Base-by-base conservation (phyloP, 257 asterid species). In the Solanum corneliomulleri region DNA sequence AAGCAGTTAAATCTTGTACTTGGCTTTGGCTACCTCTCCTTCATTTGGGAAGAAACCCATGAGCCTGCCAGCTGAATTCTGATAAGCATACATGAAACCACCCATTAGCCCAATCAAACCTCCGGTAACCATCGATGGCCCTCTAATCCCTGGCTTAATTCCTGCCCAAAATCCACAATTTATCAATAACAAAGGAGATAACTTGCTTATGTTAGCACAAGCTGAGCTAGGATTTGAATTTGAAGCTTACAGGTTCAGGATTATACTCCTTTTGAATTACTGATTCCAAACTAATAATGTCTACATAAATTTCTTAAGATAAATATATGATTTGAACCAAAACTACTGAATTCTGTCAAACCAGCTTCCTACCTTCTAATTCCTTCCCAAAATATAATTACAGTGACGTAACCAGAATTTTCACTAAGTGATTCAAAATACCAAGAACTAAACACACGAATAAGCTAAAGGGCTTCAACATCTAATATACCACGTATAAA, bases 81-180 rank as follows among this genome's bases (percentile, higher is more conserved):
- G 99, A 88, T 95, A 95, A 1, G 99, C 98, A 88, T 94, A 95
- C 99, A 97, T 97, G 89, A 97, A 97, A 62, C 99, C 99, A 86
- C 99, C 99, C 96, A 95, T 64, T 60, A 91, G 83, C n/a, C 99
- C 99, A 37, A 97, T 97, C 89, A 97, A 84, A 83, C 98, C 97
- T 11, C 98, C 99, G 0, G 99, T 97, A 90, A 97, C 99, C 99
- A 97, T 97, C 44, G 98, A 97, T 11, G 98, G 99, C 39, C 99
- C 99, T 92, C 89, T 91, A 39, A 97, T 94, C 83, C 99, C 98
- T 27, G 99, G 98, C 93, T 93, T 95, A 33, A 94, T 94, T 85
- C 99, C 99, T 95, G 90, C 75, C 83, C 58, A 86, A 37, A 20
- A 39, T 20, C 21, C 75, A 2, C 21, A 64, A 7, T 4, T 45